Conservation (phyloP, 2,329 filamentous ascomycete species). For the Cladobotryum protrusum region DNA sequence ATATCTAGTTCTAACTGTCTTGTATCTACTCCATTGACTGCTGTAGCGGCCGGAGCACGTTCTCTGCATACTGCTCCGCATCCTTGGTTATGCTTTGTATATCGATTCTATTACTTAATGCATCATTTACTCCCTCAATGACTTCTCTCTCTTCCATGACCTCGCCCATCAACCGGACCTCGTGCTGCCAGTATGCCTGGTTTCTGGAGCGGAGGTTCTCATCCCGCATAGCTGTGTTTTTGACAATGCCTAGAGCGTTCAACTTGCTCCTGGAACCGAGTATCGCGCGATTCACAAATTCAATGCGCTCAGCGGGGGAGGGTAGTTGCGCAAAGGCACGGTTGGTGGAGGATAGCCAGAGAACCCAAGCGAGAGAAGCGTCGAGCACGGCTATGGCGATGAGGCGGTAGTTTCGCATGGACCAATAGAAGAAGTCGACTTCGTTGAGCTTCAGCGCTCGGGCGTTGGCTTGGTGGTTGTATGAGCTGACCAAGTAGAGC, state of each 20-base stretch:
- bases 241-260: conserved; percentile 65
- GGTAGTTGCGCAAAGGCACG: conserved; percentile 64
- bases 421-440: conserved; percentile 68
- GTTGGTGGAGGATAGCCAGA: conserved; percentile 76
- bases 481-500: conserved; percentile 57
- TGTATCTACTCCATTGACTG: conserved; percentile 14
- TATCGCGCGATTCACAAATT: conserved; percentile 50
- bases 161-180: conserved; percentile 64
- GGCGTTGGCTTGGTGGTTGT: conserved; percentile 60
- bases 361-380: conserved; percentile 51
- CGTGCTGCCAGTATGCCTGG: conserved; percentile 73
- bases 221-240: conserved; percentile 75
- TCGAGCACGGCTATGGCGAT: conserved; percentile 61
- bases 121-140: conserved; percentile 62
- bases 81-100: conserved; percentile 55
- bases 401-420: conserved; percentile 55
- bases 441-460: conserved; percentile 56
- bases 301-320: conserved; percentile 59
- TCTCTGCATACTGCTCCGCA: conserved; percentile 55
- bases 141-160: conserved; percentile 77
- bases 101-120: conserved; percentile 57
- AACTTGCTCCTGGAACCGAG: conserved; percentile 59
- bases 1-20: neutral
- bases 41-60: conserved; percentile 31
- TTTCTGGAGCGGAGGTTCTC: conserved; percentile 58